A percentile compares a stretch with the other conserved stretches of the same genome.
Evolutionary conservation across 2,329 filamentous ascomycete species (phyloP).

Genomic region (Lachnellula subtilissima): DNA sequence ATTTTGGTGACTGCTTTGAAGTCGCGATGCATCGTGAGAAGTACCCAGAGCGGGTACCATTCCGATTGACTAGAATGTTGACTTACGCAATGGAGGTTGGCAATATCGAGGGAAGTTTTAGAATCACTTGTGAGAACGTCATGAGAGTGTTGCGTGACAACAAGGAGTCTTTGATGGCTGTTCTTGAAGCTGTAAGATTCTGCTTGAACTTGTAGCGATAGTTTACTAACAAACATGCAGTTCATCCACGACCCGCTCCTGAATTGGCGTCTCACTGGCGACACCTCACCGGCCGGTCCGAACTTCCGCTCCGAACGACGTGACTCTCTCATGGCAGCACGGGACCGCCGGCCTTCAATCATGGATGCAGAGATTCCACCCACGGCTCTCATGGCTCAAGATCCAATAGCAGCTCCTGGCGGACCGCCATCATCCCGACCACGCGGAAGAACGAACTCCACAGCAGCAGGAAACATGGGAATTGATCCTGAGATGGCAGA

Average conservation of each 20-base stretch:
- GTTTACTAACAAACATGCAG: constrained; percentile 40
- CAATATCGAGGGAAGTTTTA: constrained; percentile 98
- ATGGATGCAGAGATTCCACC: constrained; percentile 59
- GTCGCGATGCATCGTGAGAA: constrained; percentile 99
- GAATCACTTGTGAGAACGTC: constrained; percentile 96
- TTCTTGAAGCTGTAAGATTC: constrained; percentile 81
- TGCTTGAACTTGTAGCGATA: not conserved
- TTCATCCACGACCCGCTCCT: constrained; percentile 99
- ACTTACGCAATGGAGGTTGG: constrained; percentile 99
- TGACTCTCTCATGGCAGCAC: constrained; percentile 43
- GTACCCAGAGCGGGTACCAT: constrained; percentile 94
- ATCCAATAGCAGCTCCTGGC: constrained; percentile 32
- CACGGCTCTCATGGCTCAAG: constrained; percentile 50
- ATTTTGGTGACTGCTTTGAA: constrained; percentile 99
- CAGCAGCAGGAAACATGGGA: constrained; percentile 36
- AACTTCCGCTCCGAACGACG: constrained; percentile 62
- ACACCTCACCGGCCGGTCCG: constrained; percentile 56
- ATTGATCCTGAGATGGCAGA: constrained; percentile 51
- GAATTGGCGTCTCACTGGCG: constrained; percentile 81
- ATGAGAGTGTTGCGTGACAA: constrained; percentile 96
- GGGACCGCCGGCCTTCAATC: constrained; percentile 60
- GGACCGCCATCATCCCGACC: constrained; percentile 45
- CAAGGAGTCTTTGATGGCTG: constrained; percentile 97
- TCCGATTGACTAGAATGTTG: constrained; percentile 96
- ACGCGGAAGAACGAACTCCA: constrained; percentile 58